Percentiles rank a stretch among this genome's conserved stretches.
Conservation (phyloP, 2,329 filamentous ascomycete genomes). For the Cladorrhinum sp. region DNA sequence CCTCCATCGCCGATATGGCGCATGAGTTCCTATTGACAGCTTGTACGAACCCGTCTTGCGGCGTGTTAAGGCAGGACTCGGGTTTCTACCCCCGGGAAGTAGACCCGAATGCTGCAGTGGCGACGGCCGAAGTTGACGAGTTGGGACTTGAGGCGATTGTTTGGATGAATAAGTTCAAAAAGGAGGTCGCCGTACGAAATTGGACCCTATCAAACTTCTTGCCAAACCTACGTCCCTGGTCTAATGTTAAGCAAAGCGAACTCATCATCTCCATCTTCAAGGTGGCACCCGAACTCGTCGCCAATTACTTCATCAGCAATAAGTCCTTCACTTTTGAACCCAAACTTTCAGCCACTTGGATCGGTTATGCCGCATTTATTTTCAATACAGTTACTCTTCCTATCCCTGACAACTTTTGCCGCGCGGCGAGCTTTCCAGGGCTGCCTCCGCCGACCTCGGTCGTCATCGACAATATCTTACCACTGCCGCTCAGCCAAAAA, state of each 20-base stretch:
- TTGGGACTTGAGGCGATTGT: slow-evolving; percentile 67
- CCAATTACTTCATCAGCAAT: slow-evolving; percentile 81
- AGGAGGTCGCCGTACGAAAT: slow-evolving; percentile 73
- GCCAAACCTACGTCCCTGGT: slow-evolving; percentile 77
- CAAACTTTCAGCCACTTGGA: slow-evolving; percentile 89
- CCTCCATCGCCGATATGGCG: slow-evolving; percentile 61
- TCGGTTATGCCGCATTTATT: slow-evolving; percentile 85
- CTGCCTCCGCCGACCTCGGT: slow-evolving; percentile 76
- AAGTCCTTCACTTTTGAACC: slow-evolving; percentile 83
- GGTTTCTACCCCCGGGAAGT: slow-evolving; percentile 79
- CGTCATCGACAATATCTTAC: slow-evolving; percentile 81
- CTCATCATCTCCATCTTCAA: slow-evolving; percentile 77
- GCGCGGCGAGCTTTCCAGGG: slow-evolving; percentile 56
- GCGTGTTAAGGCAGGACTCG: slow-evolving; percentile 70
- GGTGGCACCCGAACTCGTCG: slow-evolving; percentile 78
- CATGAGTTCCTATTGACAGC: slow-evolving; percentile 73
- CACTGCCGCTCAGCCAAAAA: slow-evolving; percentile 76
- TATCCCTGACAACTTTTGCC: slow-evolving; percentile 70
- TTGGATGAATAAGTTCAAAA: slow-evolving; percentile 65
- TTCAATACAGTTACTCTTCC: slow-evolving; percentile 76
- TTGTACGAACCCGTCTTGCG: slow-evolving; percentile 71
- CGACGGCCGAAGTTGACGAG: slow-evolving; percentile 47
- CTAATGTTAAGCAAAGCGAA: slow-evolving; percentile 75
- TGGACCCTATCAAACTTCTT: slow-evolving; percentile 74
- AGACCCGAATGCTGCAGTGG: slow-evolving; percentile 50